These are phyloP conservation scores for Tothia fuscella DNA, from an alignment of 2,329 filamentous ascomycete species.

Conservation along the genomic window DNA sequence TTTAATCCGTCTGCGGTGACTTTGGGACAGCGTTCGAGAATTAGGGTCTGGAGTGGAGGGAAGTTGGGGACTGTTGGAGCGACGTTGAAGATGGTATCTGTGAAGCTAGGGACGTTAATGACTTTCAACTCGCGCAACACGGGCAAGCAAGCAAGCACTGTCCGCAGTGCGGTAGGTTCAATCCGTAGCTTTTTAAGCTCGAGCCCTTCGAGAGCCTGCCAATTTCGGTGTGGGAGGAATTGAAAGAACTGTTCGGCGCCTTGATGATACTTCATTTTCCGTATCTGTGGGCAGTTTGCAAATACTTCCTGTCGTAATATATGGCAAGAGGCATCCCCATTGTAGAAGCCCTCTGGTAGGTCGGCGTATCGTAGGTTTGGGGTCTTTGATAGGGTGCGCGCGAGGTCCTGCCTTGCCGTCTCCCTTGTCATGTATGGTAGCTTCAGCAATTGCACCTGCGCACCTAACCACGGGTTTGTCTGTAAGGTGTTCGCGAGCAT, in stretches of 20 bases:
- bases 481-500: constrained; percentile 73
- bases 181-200: constrained; percentile 58
- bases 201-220: constrained; percentile 60
- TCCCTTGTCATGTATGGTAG: constrained; percentile 92
- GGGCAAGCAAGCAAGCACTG: constrained; percentile 55
- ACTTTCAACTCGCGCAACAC: constrained; percentile 64
- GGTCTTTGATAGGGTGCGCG: constrained; percentile 71
- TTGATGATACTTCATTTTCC: constrained; percentile 75
- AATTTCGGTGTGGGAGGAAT: constrained; percentile 52
- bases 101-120: constrained; percentile 54
- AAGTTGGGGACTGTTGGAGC: constrained; percentile 57
- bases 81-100: constrained; percentile 63
- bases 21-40: constrained; percentile 57
- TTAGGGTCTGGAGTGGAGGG: constrained; percentile 61
- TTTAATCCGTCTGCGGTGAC: constrained; percentile 61
- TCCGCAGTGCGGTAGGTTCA: constrained; percentile 58
- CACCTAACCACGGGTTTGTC: constrained; percentile 59
- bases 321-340: constrained; percentile 62
- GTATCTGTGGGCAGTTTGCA: constrained; percentile 67
- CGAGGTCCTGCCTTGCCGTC: constrained; percentile 70
- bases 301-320: constrained; percentile 75
- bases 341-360: constrained; percentile 76
- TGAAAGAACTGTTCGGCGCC: constrained; percentile 72
- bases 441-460: constrained; percentile 67
- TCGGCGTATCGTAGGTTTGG: constrained; percentile 83